Conservation (phyloP, 2,329 filamentous ascomycete species). For the Colletotrichum viniferum region DNA sequence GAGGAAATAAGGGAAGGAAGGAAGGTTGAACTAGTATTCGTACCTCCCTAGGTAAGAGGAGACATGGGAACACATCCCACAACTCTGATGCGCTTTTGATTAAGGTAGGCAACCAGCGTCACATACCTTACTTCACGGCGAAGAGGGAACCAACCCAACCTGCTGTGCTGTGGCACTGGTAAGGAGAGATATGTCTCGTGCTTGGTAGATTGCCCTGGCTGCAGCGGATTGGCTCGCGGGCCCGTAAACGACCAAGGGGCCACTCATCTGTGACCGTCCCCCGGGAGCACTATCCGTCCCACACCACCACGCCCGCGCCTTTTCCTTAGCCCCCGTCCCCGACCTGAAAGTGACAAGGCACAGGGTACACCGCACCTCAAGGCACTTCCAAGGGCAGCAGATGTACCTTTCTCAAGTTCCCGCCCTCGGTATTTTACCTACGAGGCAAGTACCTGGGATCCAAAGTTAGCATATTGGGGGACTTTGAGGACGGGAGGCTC, state of each 20-base stretch:
- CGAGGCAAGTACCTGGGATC: background rate
- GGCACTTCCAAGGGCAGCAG: background rate
- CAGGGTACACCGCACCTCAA: constrained; percentile 14
- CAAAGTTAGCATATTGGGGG: background rate
- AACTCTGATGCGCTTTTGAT: background rate
- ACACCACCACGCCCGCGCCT: constrained; percentile 27
- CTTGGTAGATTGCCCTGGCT: background rate
- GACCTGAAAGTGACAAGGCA: constrained; percentile 35
- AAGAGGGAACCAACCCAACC: background rate
- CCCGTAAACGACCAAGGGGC: constrained; percentile 1
- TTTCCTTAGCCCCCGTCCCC: constrained; percentile 26
- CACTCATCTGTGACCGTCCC: constrained; percentile 17
- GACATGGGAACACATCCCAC: background rate
- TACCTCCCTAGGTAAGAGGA: background rate
- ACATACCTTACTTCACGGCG: background rate
- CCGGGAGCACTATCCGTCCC: constrained; percentile 21
- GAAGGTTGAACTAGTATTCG: background rate
- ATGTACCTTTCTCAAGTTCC: background rate
- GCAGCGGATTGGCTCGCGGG: constrained; percentile 1
- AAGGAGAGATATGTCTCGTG: constrained; percentile 8
- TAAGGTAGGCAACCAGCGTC: background rate
- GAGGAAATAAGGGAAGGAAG: background rate
- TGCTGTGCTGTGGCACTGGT: background rate
- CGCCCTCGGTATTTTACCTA: background rate
- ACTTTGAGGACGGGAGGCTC: background rate